Percentiles rank a stretch among this genome's conserved stretches.
Evolutionary conservation across 2,329 filamentous ascomycete genomes (phyloP).

Genomic region (Aspergillus brasiliensis): DNA sequence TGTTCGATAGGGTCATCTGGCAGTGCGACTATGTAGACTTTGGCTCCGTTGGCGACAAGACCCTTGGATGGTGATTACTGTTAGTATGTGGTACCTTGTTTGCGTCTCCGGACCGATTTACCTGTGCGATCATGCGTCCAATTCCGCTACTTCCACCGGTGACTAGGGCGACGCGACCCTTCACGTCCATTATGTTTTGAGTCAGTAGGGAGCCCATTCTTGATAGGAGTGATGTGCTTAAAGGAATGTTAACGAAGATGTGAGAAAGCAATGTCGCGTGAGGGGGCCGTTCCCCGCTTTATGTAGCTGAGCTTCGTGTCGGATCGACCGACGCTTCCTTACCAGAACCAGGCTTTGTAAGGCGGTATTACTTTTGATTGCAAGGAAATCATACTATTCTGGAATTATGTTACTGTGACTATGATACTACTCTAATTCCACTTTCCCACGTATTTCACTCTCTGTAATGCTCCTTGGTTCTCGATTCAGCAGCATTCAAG

Average conservation of each 20-base stretch:
- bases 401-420: not conserved
- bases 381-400: not conserved
- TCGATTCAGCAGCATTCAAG: constrained; percentile 44
- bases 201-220: constrained; percentile 18
- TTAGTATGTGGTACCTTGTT: not conserved
- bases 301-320: constrained; percentile 4
- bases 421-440: not conserved
- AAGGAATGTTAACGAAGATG: not conserved
- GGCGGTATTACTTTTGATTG: not conserved
- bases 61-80: constrained; percentile 31
- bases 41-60: constrained; percentile 50
- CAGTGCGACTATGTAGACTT: constrained; percentile 48
- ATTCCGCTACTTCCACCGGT: constrained; percentile 51
- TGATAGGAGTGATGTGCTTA: not conserved
- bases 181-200: constrained; percentile 36
- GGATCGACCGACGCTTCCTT: constrained; percentile 9
- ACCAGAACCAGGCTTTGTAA: not conserved
- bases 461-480: constrained; percentile 55
- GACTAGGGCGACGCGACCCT: constrained; percentile 48
- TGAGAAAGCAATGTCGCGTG: not conserved
- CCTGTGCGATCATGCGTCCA: constrained; percentile 52
- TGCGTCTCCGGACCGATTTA: constrained; percentile 16
- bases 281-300: not conserved
- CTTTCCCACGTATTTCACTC: constrained; percentile 23
- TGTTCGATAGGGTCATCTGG: constrained; percentile 46